Base-by-base conservation (phyloP, 1,284 basidiomycete genomes). In the Vanrija humicola region DNA sequence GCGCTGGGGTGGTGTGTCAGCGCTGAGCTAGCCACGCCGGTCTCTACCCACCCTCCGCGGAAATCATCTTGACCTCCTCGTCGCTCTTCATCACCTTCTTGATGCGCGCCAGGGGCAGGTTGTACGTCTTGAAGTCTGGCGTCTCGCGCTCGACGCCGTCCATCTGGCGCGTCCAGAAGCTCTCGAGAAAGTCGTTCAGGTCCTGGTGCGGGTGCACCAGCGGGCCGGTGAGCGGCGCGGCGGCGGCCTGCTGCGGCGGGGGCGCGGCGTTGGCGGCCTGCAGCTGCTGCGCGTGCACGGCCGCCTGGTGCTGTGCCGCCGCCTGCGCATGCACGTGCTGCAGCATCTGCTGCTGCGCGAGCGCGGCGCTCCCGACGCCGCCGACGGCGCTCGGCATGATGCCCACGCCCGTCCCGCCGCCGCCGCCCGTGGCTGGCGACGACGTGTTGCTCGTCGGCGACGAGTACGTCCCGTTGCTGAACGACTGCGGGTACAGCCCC, bases 71-170 rank as follows among this genome's bases (percentile, higher is more conserved):
- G 61, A 96, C 90, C 66, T 95, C 91, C 21, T 91, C 91, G 79
- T 96, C 92, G 73, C 87, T 92, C 82, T 96, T 96, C 90, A 96
- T 96, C 62, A 96, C 93, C 75, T 96, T 95, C 80, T 96, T 96
- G 67, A 96, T 95, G 69, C 92, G 81, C 15, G 92, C 92, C 34
- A 96, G 54, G 9, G 76, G 76, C 19, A 74, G 55, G 50, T 63
- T 67, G 61, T 71, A 73, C 25, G 64, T 70, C 64, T 72, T 73
- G 46, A 72, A 74, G 56, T 72, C 71, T 18, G 67, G 70, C 44
- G 62, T 69, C 50, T 71, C 72, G 50, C 64, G 59, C 59, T 77
- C 75, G 15, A 74, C 73, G 25, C 55, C 60, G 46, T 73, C 71
- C 72, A 76, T 76, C 65, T 76, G 74, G 46, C 70, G 62, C 16